A percentile compares a stretch with the other conserved stretches of the same genome.
Evolutionary conservation across 352 stramenopile genomes (phyloP).

Genomic region (Phytopythium kandeliae): DNA sequence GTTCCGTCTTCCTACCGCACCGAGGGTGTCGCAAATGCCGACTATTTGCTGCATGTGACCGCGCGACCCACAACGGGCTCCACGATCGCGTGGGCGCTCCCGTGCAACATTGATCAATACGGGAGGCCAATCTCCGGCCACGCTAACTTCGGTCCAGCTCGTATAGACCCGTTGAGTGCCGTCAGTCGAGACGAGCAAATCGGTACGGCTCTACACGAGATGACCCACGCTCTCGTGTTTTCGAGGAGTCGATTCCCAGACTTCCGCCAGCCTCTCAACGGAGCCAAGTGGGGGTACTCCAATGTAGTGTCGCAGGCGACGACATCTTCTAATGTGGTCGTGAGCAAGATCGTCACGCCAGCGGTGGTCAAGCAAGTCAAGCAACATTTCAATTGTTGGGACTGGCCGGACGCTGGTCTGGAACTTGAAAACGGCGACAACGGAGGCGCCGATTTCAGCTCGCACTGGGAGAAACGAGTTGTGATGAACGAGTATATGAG

Average conservation of each 20-base stretch:
- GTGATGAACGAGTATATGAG: slow-evolving; percentile 86
- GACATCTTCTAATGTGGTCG: slow-evolving; percentile 34
- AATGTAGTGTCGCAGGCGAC: slow-evolving; percentile 57
- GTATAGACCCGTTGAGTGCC: slow-evolving; percentile 37
- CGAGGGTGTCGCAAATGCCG: slow-evolving; percentile 49
- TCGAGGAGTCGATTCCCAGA: slow-evolving; percentile 50
- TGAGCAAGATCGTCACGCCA: slow-evolving; percentile 75
- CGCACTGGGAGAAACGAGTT: slow-evolving; percentile 81
- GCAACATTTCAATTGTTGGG: slow-evolving; percentile 70
- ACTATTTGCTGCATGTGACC: slow-evolving; percentile 79
- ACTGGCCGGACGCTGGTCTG: slow-evolving; percentile 51
- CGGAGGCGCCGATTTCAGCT: slow-evolving; percentile 54
- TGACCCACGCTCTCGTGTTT: slow-evolving; percentile 80
- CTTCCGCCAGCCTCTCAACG: slow-evolving; percentile 63
- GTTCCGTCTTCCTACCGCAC: slow-evolving; percentile 47
- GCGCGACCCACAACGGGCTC: slow-evolving; percentile 57
- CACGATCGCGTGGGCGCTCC: slow-evolving; percentile 73
- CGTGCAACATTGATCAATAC: slow-evolving; percentile 78
- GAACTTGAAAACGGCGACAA: slow-evolving; percentile 73
- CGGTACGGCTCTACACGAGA: slow-evolving; percentile 73
- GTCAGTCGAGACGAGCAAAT: slow-evolving; percentile 54
- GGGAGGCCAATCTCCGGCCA: slow-evolving; percentile 73
- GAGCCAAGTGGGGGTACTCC: slow-evolving; percentile 42
- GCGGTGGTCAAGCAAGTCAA: slow-evolving; percentile 60
- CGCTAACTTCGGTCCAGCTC: slow-evolving; percentile 69